phyloP scores from a whole-genome alignment of 2,329 filamentous ascomycete species.

The Ascochyta clinopodiicola region DNA sequence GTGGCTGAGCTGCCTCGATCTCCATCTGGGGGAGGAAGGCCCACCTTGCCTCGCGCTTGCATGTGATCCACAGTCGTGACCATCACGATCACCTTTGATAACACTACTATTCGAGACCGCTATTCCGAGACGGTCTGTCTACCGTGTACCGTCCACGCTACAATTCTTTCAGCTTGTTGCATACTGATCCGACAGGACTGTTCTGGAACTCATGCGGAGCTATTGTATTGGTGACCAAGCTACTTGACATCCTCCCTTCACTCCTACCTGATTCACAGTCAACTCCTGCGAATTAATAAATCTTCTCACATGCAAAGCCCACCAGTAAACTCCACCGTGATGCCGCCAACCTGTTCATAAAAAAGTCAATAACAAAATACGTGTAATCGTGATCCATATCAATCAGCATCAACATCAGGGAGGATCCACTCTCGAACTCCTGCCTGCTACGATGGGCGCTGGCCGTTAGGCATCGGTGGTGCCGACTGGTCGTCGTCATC shows the following conservation, averaged over 20 bases:
- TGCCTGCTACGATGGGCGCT: conserved; percentile 18
- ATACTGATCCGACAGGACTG: background rate
- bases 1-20: conserved; percentile 11
- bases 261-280: background rate
- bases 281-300: background rate
- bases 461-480: conserved; percentile 29
- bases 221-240: background rate
- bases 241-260: background rate
- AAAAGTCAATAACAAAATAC: background rate
- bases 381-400: conserved; percentile 3
- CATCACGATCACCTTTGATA: background rate
- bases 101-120: background rate
- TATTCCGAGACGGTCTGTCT: no score
- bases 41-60: conserved; percentile 1
- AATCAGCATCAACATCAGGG: background rate
- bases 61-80: conserved; percentile 7
- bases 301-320: conserved; percentile 1
- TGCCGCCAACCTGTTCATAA: conserved; percentile 12
- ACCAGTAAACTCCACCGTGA: conserved; percentile 10
- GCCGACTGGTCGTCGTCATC: conserved; percentile 33
- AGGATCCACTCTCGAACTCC: background rate
- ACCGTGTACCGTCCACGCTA: background rate
- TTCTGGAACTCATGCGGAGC: background rate
- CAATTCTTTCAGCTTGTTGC: background rate
- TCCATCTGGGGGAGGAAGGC: conserved; percentile 13